A percentile compares a stretch with the other conserved stretches of the same genome.
Evolutionary conservation across 2,329 filamentous ascomycete species (phyloP).

Genomic region (Fusarium graminum): DNA sequence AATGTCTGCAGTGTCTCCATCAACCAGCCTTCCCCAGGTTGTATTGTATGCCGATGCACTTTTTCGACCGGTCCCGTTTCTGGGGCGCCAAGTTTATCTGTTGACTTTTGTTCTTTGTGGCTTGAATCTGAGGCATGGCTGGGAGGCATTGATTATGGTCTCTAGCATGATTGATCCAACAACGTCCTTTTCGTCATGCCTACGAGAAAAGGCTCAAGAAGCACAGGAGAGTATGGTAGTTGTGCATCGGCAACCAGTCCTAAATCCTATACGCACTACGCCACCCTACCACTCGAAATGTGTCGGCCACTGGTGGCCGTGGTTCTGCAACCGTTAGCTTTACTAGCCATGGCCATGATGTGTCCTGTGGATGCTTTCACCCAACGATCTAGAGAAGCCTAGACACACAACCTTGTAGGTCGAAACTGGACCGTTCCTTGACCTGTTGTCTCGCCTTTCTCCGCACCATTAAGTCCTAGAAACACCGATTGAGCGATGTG

Average conservation of each 20-base stretch:
- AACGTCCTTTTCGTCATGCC: slow-evolving; percentile 1
- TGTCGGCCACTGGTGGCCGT: slow-evolving; percentile 14
- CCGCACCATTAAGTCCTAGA: slow-evolving; percentile 1
- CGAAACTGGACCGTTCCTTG: slow-evolving; percentile 12
- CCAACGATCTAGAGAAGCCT: slow-evolving; percentile 11
- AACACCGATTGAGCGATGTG: slow-evolving; percentile 6
- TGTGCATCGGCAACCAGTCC: slow-evolving; percentile 7
- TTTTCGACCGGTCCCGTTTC: slow-evolving; percentile 27
- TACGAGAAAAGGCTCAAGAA: neutral
- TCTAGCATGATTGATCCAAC: slow-evolving; percentile 4
- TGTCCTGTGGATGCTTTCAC: slow-evolving; percentile 11
- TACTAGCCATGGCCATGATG: slow-evolving; percentile 17
- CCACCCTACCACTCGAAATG: slow-evolving; percentile 23
- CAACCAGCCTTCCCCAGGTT: slow-evolving; percentile 16
- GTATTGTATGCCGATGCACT: slow-evolving; percentile 22
- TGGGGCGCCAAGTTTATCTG: slow-evolving; percentile 26
- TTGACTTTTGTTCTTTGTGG: slow-evolving; percentile 31
- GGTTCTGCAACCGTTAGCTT: slow-evolving; percentile 8
- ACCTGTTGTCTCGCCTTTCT: slow-evolving; percentile 17
- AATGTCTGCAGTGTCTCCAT: too few species aligned
- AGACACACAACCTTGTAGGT: slow-evolving; percentile 12
- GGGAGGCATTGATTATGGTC: slow-evolving; percentile 9
- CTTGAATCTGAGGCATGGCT: slow-evolving; percentile 18
- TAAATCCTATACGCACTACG: slow-evolving; percentile 15
- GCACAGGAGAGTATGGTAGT: slow-evolving; percentile 12